Evolutionary conservation across 2,329 filamentous ascomycete species (phyloP).

Genomic region (Lachnum nothofagi): DNA sequence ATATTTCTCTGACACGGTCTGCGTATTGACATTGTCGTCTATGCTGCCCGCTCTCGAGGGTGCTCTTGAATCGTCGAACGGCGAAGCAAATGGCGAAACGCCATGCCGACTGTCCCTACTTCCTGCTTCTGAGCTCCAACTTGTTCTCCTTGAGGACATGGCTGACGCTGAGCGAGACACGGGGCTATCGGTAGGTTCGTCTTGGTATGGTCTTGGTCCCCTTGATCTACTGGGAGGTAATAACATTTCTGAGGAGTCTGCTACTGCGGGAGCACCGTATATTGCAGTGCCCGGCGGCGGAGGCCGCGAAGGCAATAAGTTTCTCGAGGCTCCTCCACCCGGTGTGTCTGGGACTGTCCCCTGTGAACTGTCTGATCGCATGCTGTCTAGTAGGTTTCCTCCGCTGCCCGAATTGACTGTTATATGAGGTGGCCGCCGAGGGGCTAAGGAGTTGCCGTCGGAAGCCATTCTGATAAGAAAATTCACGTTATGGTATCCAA

Average conservation of each 20-base stretch:
- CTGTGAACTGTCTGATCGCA: slow-evolving; percentile 37
- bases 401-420: slow-evolving; percentile 56
- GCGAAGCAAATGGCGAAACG: slow-evolving; percentile 28
- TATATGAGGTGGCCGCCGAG: slow-evolving; percentile 49
- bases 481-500: slow-evolving; percentile 9
- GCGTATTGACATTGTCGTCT: slow-evolving; percentile 62
- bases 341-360: slow-evolving; percentile 20
- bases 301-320: slow-evolving; percentile 26
- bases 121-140: slow-evolving; percentile 56
- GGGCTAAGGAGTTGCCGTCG: slow-evolving; percentile 5
- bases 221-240: slow-evolving; percentile 44
- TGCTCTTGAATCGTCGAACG: slow-evolving; percentile 34
- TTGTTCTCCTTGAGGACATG: slow-evolving; percentile 56
- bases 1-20: slow-evolving; percentile 69
- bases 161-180: slow-evolving; percentile 39
- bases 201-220: slow-evolving; percentile 45
- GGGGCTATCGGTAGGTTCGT: slow-evolving; percentile 42
- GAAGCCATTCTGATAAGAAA: slow-evolving; percentile 16
- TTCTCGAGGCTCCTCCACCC: slow-evolving; percentile 27
- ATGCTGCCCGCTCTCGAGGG: slow-evolving; percentile 47
- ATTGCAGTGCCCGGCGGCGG: slow-evolving; percentile 14
- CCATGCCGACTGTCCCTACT: slow-evolving; percentile 47
- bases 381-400: slow-evolving; percentile 39
- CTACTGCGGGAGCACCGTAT: slow-evolving; percentile 24
- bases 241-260: slow-evolving; percentile 43